Base-by-base conservation (phyloP, 139 green algal species). In the Chlamydomonas applanata region DNA sequence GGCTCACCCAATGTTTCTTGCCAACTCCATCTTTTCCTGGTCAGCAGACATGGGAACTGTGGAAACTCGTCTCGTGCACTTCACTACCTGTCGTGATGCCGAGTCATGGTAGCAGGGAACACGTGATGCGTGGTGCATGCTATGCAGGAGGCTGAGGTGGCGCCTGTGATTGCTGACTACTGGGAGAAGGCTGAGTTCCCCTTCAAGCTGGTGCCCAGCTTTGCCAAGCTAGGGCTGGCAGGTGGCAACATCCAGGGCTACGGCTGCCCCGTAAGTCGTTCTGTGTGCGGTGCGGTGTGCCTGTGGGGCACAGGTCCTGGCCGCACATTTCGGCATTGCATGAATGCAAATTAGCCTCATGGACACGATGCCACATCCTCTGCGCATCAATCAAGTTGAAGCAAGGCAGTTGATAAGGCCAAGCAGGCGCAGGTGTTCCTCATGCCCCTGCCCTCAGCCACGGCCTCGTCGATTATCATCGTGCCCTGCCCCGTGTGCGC, bases 121-220 rank as follows among this genome's bases (percentile, higher is more conserved):
- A n/a, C 17, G 13, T 32, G 56, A 13, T 64, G 19, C 40, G 40
- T 49, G 7, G 7, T 49, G 7, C 53, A 33, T 62, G 20, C 13
- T 11, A 7, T 73, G 44, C 83, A 94, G 90, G 94, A 97, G 76
- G 69, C 32, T n/a, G 82, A 96, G 59, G 90, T 98, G 2, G 94
- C 94, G 1, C 94, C 94, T 4, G 73, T 97, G 19, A 94, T 97
- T 34, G 74, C 83, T 7, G 84, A 87, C 34, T 98, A 91, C 73
- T 98, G 94, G 94, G 94, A 98, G 79, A 69, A 75, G 0, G 94
- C 94, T 0, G 92, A 95, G 62, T 98, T 98, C 54, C 94, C 94
- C 0, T 82, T 89, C 70, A 33, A 88, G 69, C 75, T 98, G 56
- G 80, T 97, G 11, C 88, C 91, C 24, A 85, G 89, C 76, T 69